Conservation (phyloP, 148 eudicot genomes). For the Rhododendron griersonianum region DNA sequence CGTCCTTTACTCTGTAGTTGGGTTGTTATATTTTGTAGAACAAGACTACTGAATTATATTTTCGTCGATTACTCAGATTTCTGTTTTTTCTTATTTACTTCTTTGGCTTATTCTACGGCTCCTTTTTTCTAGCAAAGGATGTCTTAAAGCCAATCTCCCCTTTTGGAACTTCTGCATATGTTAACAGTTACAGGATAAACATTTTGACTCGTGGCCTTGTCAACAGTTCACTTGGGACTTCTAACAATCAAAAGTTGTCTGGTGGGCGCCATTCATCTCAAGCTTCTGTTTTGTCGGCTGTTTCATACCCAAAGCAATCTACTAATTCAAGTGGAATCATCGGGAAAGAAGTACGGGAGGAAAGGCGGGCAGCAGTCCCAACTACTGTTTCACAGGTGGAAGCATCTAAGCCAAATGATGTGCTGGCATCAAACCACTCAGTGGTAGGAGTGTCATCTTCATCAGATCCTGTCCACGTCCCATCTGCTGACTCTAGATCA, state of each 20-base stretch:
- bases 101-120: background rate
- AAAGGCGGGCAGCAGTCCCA: conserved; percentile 25
- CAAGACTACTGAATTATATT: background rate
- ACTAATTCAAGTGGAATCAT: conserved; percentile 19
- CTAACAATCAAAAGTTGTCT: conserved; percentile 40
- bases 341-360: conserved; percentile 33
- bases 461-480: conserved; percentile 96
- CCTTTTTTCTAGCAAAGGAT: background rate
- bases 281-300: conserved; percentile 28
- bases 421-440: conserved; percentile 45
- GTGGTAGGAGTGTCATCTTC: conserved; percentile 77
- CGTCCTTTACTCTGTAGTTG: background rate
- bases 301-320: conserved; percentile 33
- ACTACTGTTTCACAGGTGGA: conserved; percentile 32
- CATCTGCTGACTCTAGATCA: conserved; percentile 66
- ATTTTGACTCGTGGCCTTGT: conserved; percentile 1
- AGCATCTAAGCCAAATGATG: conserved; percentile 32
- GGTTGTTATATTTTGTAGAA: background rate
- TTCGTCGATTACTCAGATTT: background rate
- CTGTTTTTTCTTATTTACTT: background rate
- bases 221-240: conserved; percentile 37
- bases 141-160: background rate
- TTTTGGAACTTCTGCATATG: background rate
- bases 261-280: conserved; percentile 26
- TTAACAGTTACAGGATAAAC: background rate